These are phyloP conservation scores for Neonectria faginata DNA, from an alignment of 2,329 filamentous ascomycete species.

Conservation along the genomic window DNA sequence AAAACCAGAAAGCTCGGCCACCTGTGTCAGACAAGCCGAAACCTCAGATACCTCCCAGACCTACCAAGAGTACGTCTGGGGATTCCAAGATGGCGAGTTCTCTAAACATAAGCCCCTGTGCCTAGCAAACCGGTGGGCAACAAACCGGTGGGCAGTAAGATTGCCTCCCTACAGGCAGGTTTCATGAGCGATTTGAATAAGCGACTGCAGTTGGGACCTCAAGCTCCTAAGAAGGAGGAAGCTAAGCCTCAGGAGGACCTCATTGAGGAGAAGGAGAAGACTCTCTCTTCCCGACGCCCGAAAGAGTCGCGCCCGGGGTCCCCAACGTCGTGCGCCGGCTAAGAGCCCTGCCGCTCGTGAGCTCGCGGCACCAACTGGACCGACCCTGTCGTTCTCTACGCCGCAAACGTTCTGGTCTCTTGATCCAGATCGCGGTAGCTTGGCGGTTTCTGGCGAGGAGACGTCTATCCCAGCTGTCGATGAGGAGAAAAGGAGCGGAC, in stretches of 20 bases:
- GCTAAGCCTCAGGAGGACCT: conserved; percentile 66
- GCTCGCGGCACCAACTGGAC: conserved; percentile 42
- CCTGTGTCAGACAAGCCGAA: conserved; percentile 66
- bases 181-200: conserved; percentile 96
- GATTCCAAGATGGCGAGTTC: conserved; percentile 57
- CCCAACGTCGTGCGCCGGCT: conserved; percentile 78
- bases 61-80: conserved; percentile 62
- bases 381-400: conserved; percentile 60
- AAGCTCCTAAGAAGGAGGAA: conserved; percentile 81
- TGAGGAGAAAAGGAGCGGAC: conserved; percentile 12
- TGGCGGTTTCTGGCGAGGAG: conserved; percentile 46
- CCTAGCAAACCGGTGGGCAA: conserved; percentile 79
- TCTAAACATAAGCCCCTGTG: conserved; percentile 85
- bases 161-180: conserved; percentile 88
- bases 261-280: conserved; percentile 73
- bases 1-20: conserved; percentile 53
- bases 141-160: conserved; percentile 87
- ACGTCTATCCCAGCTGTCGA: conserved; percentile 26
- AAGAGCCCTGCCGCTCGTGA: conserved; percentile 58
- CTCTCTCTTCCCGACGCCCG: conserved; percentile 88
- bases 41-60: conserved; percentile 71
- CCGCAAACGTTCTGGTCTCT: conserved; percentile 65
- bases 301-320: conserved; percentile 90
- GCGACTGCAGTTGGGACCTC: conserved; percentile 87
- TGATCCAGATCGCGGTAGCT: conserved; percentile 60